phyloP scores from a whole-genome alignment of 2,329 filamentous ascomycete genomes.

The Pseudogymnoascus sp. region DNA sequence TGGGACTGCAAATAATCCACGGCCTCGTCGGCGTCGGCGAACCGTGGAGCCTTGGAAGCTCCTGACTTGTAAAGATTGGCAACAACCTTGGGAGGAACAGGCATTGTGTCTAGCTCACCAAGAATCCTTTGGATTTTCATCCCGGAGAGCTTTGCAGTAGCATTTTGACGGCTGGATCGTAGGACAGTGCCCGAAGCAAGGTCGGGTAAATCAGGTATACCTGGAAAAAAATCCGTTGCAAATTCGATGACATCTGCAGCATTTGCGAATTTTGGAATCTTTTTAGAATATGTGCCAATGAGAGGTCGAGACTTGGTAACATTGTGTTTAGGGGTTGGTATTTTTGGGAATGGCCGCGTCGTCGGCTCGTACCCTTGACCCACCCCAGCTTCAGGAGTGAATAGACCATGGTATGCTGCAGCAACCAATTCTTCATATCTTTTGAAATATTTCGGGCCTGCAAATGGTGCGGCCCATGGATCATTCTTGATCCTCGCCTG shows the following conservation, averaged over 20 bases:
- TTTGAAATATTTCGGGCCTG: not conserved
- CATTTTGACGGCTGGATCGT: not conserved
- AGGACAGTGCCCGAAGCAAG: not conserved
- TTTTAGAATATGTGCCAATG: not conserved
- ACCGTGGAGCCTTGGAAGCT: not conserved
- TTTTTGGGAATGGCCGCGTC: not conserved
- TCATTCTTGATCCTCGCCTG: not conserved
- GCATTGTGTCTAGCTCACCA: not conserved
- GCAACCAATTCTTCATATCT: not conserved
- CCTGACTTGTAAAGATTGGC: conserved; percentile 1
- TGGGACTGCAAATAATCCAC: not conserved
- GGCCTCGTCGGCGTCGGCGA: not conserved
- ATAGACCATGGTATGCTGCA: not conserved
- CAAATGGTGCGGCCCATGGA: not conserved
- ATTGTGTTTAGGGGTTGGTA: not conserved
- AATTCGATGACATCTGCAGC: not conserved
- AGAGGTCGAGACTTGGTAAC: too few species aligned
- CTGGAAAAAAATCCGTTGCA: not conserved
- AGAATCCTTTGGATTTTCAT: not conserved
- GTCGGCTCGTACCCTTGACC: not conserved
- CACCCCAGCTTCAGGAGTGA: not conserved
- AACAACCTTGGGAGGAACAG: not conserved
- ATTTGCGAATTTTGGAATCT: not conserved
- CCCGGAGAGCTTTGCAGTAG: not conserved
- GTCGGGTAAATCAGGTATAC: not conserved